phyloP scores from a whole-genome alignment of 2,329 filamentous ascomycete species.

The Arthrobotrys sphaeroides region DNA sequence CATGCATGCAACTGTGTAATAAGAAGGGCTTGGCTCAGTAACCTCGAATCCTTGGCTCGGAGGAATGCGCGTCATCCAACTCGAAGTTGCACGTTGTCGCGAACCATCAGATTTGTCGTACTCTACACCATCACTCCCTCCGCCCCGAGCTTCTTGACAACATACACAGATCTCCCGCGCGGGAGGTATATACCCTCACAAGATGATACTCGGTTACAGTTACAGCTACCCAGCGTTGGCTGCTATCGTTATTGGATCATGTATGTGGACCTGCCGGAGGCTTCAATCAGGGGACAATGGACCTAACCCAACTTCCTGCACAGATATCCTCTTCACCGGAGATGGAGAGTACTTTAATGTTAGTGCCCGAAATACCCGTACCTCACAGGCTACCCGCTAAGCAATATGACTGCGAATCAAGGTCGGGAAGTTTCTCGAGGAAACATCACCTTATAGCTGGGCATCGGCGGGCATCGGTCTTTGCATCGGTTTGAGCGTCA shows the following conservation, averaged over 20 bases:
- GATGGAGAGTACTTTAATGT: constrained; percentile 96
- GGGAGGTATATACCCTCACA: constrained; percentile 53
- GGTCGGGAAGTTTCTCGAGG: constrained; percentile 93
- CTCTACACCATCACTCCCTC: not conserved
- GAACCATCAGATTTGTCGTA: not conserved
- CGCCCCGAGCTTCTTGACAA: not conserved
- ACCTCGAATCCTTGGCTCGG: constrained; percentile 50
- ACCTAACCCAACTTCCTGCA: constrained; percentile 52
- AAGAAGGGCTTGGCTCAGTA: no score
- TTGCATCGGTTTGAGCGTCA: constrained; percentile 94
- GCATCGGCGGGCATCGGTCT: constrained; percentile 88
- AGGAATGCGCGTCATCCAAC: constrained; percentile 43
- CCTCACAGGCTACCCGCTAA: constrained; percentile 1
- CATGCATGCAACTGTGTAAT: no score
- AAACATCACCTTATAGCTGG: constrained; percentile 93
- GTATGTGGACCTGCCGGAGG: constrained; percentile 66
- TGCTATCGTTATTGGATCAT: constrained; percentile 77
- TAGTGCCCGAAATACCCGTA: constrained; percentile 59
- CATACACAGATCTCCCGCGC: not conserved
- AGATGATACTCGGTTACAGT: constrained; percentile 78
- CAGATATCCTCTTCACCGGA: constrained; percentile 98
- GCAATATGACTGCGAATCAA: constrained; percentile 61
- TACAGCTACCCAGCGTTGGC: constrained; percentile 70
- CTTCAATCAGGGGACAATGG: constrained; percentile 55
- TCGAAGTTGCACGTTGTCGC: constrained; percentile 22